Percentiles rank a stretch among this genome's conserved stretches.
Conservation (phyloP, 1,284 basidiomycete genomes). For the Cryptococcus sp. region DNA sequence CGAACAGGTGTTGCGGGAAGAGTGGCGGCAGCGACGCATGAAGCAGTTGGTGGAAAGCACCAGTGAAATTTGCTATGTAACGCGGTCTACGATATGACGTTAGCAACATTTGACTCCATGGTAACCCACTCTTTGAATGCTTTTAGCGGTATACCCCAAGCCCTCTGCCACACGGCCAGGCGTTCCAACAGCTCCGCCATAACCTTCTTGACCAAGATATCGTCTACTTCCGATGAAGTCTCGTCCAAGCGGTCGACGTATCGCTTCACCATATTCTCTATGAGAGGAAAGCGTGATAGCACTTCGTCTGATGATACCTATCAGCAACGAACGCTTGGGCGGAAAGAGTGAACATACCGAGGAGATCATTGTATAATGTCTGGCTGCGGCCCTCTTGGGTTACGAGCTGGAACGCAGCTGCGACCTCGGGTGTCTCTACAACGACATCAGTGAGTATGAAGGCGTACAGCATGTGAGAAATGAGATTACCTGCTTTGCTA, state of each 20-base stretch:
- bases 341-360: slow-evolving; percentile 19
- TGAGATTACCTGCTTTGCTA: slow-evolving; percentile 17
- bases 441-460: slow-evolving; percentile 1
- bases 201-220: slow-evolving; percentile 16
- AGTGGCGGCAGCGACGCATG: slow-evolving; percentile 44
- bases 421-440: slow-evolving; percentile 32
- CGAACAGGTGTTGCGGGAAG: slow-evolving; percentile 42
- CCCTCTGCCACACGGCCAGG: slow-evolving; percentile 46
- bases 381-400: slow-evolving; percentile 11
- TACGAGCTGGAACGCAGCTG: slow-evolving; percentile 27
- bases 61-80: slow-evolving; percentile 29
- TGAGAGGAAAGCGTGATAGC: slow-evolving; percentile 35
- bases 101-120: background rate
- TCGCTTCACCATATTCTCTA: slow-evolving; percentile 35
- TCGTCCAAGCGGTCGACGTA: slow-evolving; percentile 35
- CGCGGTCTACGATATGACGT: background rate
- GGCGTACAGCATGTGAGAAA: background rate
- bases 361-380: slow-evolving; percentile 35
- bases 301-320: slow-evolving; percentile 29
- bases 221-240: slow-evolving; percentile 3
- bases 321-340: background rate
- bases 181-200: slow-evolving; percentile 45
- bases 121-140: slow-evolving; percentile 43
- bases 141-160: slow-evolving; percentile 43
- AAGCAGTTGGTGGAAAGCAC: slow-evolving; percentile 42